Base-by-base conservation (phyloP, 2,329 filamentous ascomycete genomes). In the Aaosphaeria pasadenensis region DNA sequence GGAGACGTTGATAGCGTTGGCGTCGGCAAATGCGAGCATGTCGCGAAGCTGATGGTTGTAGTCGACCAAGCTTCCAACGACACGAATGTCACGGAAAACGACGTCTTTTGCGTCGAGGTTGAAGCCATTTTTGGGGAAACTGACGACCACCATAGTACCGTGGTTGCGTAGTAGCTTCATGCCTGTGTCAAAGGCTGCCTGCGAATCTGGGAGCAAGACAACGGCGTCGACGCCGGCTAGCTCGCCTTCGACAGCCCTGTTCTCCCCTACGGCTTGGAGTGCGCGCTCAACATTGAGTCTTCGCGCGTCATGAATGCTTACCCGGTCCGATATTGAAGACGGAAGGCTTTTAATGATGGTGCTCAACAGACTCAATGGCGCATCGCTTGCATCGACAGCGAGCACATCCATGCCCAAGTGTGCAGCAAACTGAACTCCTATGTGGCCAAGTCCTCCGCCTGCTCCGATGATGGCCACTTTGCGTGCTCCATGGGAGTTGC, bases 131-230 rank as follows among this genome's bases (percentile, higher is more conserved):
- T 68, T 63, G 0, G 72, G 71, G 54, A 74, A 74, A 4, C 69
- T 72, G 5, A 75, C 71, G 1, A 73, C 57, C 7, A 75, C 66
- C 48, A 69, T 71, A n/a, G 54, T 68, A 0, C 71, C 71, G 43
- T 73, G 71, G 50, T 71, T 72, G 29, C 61, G 62, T 13, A 75
- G 47, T 11, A 76, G 54, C 4, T 55, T 52, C 49, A 73, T 58
- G 11, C 72, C 73, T 42, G 71, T 74, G 47, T 75, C 71, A 47
- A 75, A 74, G 0, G 67, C 71, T 7, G 54, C 59, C 51, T 75
- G 73, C 30, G 64, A 69, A 51, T 75, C 73, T 1, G 72, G 71
- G 11, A 75, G 57, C 24, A 75, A 66, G 33, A 75, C 62, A 11
- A 73, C 69, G 0, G 71, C 67, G 52, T 75, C 72, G 13, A 74